Percentiles rank a stretch among this genome's conserved stretches.
phyloP scores from a whole-genome alignment of 129 eudicot genomes.

The Artemisia annua region DNA sequence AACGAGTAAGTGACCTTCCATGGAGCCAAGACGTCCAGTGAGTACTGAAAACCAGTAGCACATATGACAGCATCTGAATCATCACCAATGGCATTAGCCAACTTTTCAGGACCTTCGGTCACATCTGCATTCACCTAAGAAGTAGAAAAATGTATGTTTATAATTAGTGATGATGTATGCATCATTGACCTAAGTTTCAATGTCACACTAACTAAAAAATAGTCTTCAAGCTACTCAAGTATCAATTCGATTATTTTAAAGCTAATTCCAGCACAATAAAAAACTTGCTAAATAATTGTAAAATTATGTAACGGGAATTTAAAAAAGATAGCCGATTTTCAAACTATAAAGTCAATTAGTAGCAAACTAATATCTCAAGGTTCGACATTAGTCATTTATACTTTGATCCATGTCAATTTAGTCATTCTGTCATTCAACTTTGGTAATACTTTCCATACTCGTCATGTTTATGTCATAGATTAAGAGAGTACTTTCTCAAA shows the following conservation, averaged over 20 bases:
- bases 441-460: too few relatives aligned
- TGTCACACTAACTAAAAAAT: not conserved
- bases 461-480: too few relatives aligned
- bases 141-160: not conserved
- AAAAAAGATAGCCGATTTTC: not conserved
- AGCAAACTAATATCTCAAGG: too few relatives aligned
- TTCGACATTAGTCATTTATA: too few relatives aligned
- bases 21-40: slow-evolving; percentile 80
- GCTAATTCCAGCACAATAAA: not conserved
- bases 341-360: too few relatives aligned
- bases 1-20: slow-evolving; percentile 71
- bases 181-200: not conserved
- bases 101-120: slow-evolving; percentile 69
- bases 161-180: not conserved
- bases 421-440: too few relatives aligned
- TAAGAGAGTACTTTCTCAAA: too few relatives aligned
- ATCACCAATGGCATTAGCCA: slow-evolving; percentile 83
- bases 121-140: slow-evolving; percentile 83
- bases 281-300: not conserved
- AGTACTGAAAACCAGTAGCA: slow-evolving; percentile 89
- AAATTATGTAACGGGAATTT: not conserved
- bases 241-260: not conserved
- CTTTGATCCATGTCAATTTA: too few relatives aligned
- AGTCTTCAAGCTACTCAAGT: not conserved
- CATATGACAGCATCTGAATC: slow-evolving; percentile 87